Evolutionary conservation across 163 green algal species (phyloP).

Genomic region (Scenedesmus sp.): DNA sequence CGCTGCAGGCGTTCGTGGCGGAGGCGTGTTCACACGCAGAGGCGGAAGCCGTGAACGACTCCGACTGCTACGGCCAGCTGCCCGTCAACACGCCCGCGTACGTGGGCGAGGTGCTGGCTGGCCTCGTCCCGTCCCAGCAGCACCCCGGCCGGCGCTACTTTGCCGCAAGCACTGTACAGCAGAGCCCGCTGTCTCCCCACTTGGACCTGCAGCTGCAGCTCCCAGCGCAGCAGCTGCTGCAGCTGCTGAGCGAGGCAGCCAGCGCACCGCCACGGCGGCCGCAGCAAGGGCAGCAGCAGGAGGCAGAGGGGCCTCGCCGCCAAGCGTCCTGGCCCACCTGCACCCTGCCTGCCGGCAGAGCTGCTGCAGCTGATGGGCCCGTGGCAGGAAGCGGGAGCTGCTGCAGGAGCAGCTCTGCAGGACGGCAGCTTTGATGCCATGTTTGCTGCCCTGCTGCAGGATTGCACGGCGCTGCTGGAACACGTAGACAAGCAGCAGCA

Average conservation of each 20-base stretch:
- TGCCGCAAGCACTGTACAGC: neutral
- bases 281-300: neutral
- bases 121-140: neutral
- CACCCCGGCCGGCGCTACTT: neutral
- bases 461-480: neutral
- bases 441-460: neutral
- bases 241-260: neutral
- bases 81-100: neutral
- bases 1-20: slow-evolving; percentile 12
- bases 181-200: neutral
- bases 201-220: slow-evolving; percentile 34
- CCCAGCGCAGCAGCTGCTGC: slow-evolving; percentile 18
- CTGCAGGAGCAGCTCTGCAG: neutral
- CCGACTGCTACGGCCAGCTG: neutral
- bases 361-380: neutral
- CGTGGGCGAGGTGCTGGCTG: neutral
- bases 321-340: neutral
- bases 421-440: neutral
- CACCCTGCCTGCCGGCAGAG: neutral
- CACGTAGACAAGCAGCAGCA: neutral
- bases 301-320: neutral
- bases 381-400: neutral
- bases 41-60: neutral
- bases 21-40: neutral
- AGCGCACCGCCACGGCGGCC: neutral